These are phyloP conservation scores for Ophiostoma himal-ulmi DNA, from an alignment of 2,329 filamentous ascomycete genomes.

Conservation along the genomic window DNA sequence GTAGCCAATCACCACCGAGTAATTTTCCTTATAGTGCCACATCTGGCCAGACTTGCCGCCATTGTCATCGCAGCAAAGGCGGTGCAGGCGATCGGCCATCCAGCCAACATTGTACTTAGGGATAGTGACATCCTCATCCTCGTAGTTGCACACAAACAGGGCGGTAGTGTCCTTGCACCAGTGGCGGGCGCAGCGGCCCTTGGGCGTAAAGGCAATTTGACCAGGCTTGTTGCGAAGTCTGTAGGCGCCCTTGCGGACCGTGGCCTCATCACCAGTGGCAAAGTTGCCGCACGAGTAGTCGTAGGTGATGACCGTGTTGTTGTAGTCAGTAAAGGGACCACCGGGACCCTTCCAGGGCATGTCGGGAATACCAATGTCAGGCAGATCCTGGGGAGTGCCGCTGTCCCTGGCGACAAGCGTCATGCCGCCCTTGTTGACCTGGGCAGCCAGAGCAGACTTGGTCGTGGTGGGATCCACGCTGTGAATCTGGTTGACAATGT, in stretches of 20 bases:
- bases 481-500: constrained; percentile 14
- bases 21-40: constrained; percentile 19
- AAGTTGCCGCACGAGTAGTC: constrained; percentile 20
- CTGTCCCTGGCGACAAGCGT: constrained; percentile 3
- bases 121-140: constrained; percentile 14
- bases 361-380: constrained; percentile 18
- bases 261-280: constrained; percentile 16
- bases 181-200: constrained; percentile 16
- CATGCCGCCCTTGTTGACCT: background rate
- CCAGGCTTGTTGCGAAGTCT: constrained; percentile 18
- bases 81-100: constrained; percentile 21
- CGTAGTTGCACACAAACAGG: constrained; percentile 23
- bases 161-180: constrained; percentile 24
- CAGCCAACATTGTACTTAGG: constrained; percentile 23
- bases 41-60: constrained; percentile 21
- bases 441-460: background rate
- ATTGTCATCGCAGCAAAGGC: constrained; percentile 22
- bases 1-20: constrained; percentile 23
- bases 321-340: constrained; percentile 18
- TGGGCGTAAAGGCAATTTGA: background rate
- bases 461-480: background rate
- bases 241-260: background rate
- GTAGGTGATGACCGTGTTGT: constrained; percentile 10
- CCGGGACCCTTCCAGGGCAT: constrained; percentile 13
- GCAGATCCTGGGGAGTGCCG: constrained; percentile 19